Base-by-base conservation (phyloP, 257 asterid species). In the Rhazya stricta region DNA sequence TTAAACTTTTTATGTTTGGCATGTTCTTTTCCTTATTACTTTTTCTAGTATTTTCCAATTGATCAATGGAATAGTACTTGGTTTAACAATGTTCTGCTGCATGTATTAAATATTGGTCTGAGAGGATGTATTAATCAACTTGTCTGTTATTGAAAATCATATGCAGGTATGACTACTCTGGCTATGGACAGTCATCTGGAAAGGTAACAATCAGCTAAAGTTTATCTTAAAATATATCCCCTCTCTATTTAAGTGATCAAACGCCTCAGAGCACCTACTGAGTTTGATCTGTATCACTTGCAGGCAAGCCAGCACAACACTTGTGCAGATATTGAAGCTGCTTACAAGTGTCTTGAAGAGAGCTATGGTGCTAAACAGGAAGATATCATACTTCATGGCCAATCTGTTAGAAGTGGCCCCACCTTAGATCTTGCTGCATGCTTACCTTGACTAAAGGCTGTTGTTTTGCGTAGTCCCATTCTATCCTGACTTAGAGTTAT, bases 371-470 rank as follows among this genome's bases (percentile, higher is more conserved):
- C 90, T 77, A 93, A 93, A 88, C 98, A 91, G 81, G 98, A 93
- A 83, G 97, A 93, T n/a, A 73, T 93, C 67, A 91, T 93, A 79
- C 91, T 93, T 76, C 91, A 93, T 67, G 98, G 98, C 19, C 98
- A 93, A 79, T 93, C 98, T 78, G 98, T 93, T 74, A 97, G 98
- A 75, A 91, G 98, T 87, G 98, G 98, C 30, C 98, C 98, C 11
- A 93, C 98, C 3, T 89, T 87, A 76, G 98, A 93, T 79, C 96
- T 93, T 67, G 96, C 98, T 66, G 85, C 93, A 57, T 94, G 96
- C 77, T 80, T 93, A 84, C 97, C 94, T 77, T 88, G 85, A 67
- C 85, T 93, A 29, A 91, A 86, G 78, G 98, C 96, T 69, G 96
- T 85, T 80, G 84, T 93, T 81, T 84, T 93, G 85, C 98, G 91